A percentile compares a stretch with the other conserved stretches of the same genome.
Conservation (phyloP, 2,329 filamentous ascomycete species). For the Fusarium bulbicola region DNA sequence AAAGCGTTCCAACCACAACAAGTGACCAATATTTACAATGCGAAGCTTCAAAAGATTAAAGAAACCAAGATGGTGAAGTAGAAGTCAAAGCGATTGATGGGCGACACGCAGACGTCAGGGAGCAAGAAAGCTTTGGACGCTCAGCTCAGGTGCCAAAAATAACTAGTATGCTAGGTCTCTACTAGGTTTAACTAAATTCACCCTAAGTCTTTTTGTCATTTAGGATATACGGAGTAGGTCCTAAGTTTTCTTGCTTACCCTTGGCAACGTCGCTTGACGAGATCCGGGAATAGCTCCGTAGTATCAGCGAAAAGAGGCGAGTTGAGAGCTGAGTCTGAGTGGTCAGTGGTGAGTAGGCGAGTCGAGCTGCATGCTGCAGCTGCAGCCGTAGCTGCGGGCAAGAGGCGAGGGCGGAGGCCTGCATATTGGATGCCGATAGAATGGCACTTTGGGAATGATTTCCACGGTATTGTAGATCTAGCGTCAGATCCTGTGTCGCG, state of each 20-base stretch:
- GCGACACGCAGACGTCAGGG: background rate
- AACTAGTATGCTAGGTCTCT: background rate
- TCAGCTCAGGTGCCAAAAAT: background rate
- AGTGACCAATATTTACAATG: background rate
- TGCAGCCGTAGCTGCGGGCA: constrained; percentile 18
- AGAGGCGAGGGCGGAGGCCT: constrained; percentile 34
- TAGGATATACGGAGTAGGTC: too few relatives aligned
- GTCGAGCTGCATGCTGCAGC: constrained; percentile 29
- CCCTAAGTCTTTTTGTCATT: background rate
- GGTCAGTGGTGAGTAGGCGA: background rate
- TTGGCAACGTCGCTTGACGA: constrained; percentile 23
- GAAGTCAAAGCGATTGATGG: background rate
- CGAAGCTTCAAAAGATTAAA: too few relatives aligned
- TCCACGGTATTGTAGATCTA: constrained; percentile 21
- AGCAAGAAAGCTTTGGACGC: background rate
- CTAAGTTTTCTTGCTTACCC: background rate
- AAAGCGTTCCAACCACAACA: background rate
- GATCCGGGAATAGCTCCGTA: constrained; percentile 11
- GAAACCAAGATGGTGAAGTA: constrained; percentile 5
- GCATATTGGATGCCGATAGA: constrained; percentile 31
- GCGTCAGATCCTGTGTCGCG: constrained; percentile 4
- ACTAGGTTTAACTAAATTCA: background rate
- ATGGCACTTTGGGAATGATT: constrained; percentile 25
- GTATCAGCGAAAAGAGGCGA: constrained; percentile 24
- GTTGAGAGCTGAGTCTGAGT: background rate